Percentiles rank a stretch among this genome's conserved stretches.
Conservation (phyloP, 441 rosid genomes). For the Euphorbia schlechtendalii region DNA sequence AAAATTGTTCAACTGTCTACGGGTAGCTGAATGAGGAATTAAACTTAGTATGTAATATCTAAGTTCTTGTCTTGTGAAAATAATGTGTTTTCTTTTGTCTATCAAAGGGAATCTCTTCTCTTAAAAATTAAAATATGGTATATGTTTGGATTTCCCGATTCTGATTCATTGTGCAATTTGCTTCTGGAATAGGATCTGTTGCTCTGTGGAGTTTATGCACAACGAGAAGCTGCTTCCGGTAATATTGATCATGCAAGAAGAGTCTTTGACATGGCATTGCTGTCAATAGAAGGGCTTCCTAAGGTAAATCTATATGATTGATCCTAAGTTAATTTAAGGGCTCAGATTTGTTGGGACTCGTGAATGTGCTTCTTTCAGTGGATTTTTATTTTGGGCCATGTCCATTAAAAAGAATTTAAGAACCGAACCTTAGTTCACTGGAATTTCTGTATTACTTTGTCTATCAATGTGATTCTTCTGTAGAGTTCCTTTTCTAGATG, state of each 20-base stretch:
- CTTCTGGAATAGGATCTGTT: slow-evolving; percentile 57
- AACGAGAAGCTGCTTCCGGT: slow-evolving; percentile 76
- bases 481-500: not conserved
- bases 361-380: not conserved
- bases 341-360: slow-evolving; percentile 9
- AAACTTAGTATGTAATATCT: not conserved
- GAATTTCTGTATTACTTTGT: not conserved
- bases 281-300: slow-evolving; percentile 71
- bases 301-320: slow-evolving; percentile 35
- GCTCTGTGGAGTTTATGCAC: slow-evolving; percentile 97
- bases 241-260: slow-evolving; percentile 83
- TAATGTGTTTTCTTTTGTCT: not conserved
- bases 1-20: not conserved
- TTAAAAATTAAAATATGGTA: not conserved
- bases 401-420: not conserved
- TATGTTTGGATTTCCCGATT: not conserved
- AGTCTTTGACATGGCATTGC: slow-evolving; percentile 90
- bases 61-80: slow-evolving; percentile 4
- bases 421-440: not conserved
- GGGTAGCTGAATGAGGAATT: not conserved
- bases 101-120: not conserved
- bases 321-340: not conserved
- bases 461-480: not conserved
- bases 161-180: not conserved
- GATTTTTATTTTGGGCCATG: no score